Conservation (phyloP, 495 filamentous ascomycete species). For the Geoglossum glabrum region DNA sequence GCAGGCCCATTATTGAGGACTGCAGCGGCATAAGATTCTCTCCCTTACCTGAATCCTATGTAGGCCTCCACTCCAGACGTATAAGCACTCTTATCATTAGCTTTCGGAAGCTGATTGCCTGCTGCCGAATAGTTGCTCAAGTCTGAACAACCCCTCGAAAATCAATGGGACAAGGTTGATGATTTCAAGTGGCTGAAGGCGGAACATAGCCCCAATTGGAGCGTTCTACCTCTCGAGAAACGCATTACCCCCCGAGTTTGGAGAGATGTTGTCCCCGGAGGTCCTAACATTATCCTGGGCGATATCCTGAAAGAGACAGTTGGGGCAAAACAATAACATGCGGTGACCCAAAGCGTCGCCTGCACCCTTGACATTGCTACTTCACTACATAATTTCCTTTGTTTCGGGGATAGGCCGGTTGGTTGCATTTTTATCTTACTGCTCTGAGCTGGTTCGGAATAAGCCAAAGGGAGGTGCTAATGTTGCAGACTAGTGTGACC, state of each 20-base stretch:
- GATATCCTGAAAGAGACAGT: conserved; percentile 42
- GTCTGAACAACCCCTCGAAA: conserved; percentile 15
- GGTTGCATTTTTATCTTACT: neutral
- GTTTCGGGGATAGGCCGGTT: neutral
- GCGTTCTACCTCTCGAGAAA: conserved; percentile 37
- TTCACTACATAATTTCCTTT: neutral
- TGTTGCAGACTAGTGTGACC: no score
- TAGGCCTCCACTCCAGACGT: conserved; percentile 23
- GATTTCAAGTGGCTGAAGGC: conserved; percentile 95
- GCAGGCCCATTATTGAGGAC: conserved; percentile 84
- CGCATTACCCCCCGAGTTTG: conserved; percentile 44
- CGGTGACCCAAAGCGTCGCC: neutral
- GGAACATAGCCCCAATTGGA: conserved; percentile 79
- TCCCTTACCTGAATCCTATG: conserved; percentile 45
- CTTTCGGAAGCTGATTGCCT: neutral
- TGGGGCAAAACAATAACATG: neutral
- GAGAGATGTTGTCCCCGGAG: conserved; percentile 46
- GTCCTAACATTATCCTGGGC: conserved; percentile 37
- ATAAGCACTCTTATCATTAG: neutral
- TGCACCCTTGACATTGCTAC: neutral
- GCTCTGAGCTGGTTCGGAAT: no score
- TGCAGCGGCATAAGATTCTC: conserved; percentile 64
- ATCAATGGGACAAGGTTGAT: conserved; percentile 76
- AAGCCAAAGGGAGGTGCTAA: no score
- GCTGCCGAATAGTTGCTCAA: neutral